Evolutionary conservation across 2,329 filamentous ascomycete genomes (phyloP).

Genomic region (Penicillium freii): DNA sequence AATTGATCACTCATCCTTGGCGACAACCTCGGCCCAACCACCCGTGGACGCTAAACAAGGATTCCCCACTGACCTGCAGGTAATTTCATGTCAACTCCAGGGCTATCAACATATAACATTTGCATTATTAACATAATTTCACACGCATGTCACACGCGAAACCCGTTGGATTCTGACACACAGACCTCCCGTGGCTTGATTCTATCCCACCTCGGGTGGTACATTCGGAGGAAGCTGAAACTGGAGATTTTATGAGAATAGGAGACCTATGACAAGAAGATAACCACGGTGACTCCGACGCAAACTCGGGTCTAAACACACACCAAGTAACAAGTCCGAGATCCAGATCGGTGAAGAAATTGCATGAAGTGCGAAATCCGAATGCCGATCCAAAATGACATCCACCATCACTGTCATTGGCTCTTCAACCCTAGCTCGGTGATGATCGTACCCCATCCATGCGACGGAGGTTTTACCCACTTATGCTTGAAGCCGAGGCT

Average conservation of each 20-base stretch:
- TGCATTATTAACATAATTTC: too few relatives aligned
- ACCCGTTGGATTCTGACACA: neutral
- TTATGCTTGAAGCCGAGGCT: neutral
- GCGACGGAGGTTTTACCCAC: neutral
- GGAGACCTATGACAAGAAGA: neutral
- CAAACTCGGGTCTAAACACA: neutral
- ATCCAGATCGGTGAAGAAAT: neutral
- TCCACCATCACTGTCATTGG: neutral
- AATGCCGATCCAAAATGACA: neutral
- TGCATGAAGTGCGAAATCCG: neutral
- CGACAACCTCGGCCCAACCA: too few relatives aligned
- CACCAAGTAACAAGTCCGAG: slow-evolving; percentile 3
- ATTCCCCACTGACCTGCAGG: too few relatives aligned
- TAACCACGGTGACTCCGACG: neutral
- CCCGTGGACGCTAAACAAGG: too few relatives aligned
- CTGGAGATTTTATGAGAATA: neutral
- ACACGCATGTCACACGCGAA: too few relatives aligned
- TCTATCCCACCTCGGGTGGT: neutral
- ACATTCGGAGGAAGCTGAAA: neutral
- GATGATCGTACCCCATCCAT: slow-evolving; percentile 1
- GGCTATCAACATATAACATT: too few relatives aligned
- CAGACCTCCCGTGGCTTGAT: neutral
- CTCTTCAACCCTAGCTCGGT: neutral
- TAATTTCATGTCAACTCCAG: too few relatives aligned
- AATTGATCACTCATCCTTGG: slow-evolving; percentile 8